Conservation (phyloP, 176 grass and related monocot species). For the Musa beccarii region DNA sequence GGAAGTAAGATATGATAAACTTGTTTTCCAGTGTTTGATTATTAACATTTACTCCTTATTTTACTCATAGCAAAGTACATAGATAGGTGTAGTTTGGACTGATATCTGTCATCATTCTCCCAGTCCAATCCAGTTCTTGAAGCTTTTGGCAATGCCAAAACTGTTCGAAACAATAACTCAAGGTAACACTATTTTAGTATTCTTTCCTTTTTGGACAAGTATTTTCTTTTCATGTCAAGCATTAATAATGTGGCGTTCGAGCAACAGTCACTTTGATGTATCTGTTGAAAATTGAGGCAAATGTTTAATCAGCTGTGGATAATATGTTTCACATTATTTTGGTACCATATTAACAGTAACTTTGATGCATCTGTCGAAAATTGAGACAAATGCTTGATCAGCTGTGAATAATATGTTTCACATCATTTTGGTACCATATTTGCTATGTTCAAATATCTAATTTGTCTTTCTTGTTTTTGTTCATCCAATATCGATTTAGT, state of each 20-base stretch:
- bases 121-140: conserved; percentile 99
- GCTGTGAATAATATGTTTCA: neutral
- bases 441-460: neutral
- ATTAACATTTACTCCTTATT: conserved; percentile 7
- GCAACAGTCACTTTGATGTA: neutral
- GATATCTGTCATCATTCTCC: conserved; percentile 23
- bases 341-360: neutral
- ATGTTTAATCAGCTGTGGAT: neutral
- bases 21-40: neutral
- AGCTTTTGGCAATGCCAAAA: conserved; percentile 99
- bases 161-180: conserved; percentile 96
- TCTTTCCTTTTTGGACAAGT: neutral
- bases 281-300: neutral
- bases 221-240: neutral
- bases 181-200: conserved; percentile 38
- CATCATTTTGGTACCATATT: neutral
- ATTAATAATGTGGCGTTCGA: neutral
- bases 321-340: neutral
- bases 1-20: conserved; percentile 1
- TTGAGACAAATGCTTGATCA: neutral
- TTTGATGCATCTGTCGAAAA: neutral
- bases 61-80: neutral
- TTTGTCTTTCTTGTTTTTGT: conserved; percentile 3
- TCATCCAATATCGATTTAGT: conserved; percentile 26
- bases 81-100: conserved; percentile 15